Evolutionary conservation across 352 stramenopile species (phyloP).

Genomic region (Pythium grandisporangium): DNA sequence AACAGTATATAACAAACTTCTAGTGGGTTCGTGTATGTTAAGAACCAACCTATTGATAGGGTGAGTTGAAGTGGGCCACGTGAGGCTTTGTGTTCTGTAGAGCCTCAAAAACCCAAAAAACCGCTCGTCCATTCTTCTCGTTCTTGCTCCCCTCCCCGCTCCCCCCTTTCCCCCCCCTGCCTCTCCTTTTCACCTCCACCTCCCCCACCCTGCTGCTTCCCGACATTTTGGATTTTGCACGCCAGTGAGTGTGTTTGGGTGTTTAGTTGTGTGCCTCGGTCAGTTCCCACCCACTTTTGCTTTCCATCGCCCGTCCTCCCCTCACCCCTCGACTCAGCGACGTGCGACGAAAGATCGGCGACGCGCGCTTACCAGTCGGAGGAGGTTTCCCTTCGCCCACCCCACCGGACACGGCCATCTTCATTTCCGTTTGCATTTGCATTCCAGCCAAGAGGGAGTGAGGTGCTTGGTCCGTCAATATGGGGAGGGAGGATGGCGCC

Average conservation of each 20-base stretch:
- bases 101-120: slow-evolving; percentile 1
- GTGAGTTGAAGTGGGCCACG: too few relatives aligned
- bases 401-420: too few relatives aligned
- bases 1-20: too few relatives aligned
- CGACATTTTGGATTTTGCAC: slow-evolving; percentile 40
- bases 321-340: too few relatives aligned
- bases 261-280: neutral
- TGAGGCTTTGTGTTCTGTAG: slow-evolving; percentile 15
- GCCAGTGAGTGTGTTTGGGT: neutral
- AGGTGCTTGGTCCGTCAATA: too few relatives aligned
- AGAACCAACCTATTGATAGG: too few relatives aligned
- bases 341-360: neutral
- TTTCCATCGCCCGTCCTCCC: slow-evolving; percentile 7
- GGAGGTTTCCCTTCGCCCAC: too few relatives aligned
- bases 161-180: neutral
- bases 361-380: too few relatives aligned
- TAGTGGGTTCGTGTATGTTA: too few relatives aligned
- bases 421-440: too few relatives aligned
- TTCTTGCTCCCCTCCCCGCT: neutral
- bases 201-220: neutral
- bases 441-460: too few relatives aligned
- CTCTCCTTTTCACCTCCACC: slow-evolving; percentile 3
- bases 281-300: slow-evolving; percentile 18
- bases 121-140: neutral
- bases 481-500: too few relatives aligned